Percentiles rank a stretch among this genome's conserved stretches.
phyloP scores from a whole-genome alignment of 2,329 filamentous ascomycete genomes.

The Madurella fahalii region DNA sequence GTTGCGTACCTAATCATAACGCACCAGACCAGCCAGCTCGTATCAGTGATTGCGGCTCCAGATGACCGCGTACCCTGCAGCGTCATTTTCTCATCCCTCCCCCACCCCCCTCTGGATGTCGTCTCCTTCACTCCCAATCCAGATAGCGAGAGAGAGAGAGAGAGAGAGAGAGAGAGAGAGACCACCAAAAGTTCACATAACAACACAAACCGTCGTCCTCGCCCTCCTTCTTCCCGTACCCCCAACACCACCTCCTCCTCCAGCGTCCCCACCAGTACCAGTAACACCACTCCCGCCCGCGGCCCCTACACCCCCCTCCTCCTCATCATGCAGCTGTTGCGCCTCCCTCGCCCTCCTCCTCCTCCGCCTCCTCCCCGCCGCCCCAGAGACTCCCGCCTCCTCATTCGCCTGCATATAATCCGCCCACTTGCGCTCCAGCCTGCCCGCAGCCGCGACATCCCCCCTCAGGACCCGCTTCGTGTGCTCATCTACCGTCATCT shows the following conservation, averaged over 20 bases:
- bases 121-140: no score
- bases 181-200: slow-evolving; percentile 24
- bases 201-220: slow-evolving; percentile 23
- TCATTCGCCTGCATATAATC: slow-evolving; percentile 91
- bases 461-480: slow-evolving; percentile 78
- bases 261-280: slow-evolving; percentile 45
- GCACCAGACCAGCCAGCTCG: no score
- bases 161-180: background rate
- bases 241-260: slow-evolving; percentile 50
- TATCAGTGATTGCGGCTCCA: no score
- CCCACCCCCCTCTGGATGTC: no score
- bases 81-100: no score
- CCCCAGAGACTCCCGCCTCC: slow-evolving; percentile 68
- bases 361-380: slow-evolving; percentile 64
- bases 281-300: background rate
- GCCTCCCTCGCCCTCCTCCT: slow-evolving; percentile 77
- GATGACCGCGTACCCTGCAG: no score
- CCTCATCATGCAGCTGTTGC: slow-evolving; percentile 72
- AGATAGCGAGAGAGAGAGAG: background rate
- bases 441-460: slow-evolving; percentile 66
- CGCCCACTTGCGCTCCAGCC: slow-evolving; percentile 88
- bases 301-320: slow-evolving; percentile 62
- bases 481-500: slow-evolving; percentile 92
- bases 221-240: slow-evolving; percentile 43
- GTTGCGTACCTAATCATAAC: no score